Base-by-base conservation (phyloP, 805 yeast genomes). In the Teunomyces stri region DNA sequence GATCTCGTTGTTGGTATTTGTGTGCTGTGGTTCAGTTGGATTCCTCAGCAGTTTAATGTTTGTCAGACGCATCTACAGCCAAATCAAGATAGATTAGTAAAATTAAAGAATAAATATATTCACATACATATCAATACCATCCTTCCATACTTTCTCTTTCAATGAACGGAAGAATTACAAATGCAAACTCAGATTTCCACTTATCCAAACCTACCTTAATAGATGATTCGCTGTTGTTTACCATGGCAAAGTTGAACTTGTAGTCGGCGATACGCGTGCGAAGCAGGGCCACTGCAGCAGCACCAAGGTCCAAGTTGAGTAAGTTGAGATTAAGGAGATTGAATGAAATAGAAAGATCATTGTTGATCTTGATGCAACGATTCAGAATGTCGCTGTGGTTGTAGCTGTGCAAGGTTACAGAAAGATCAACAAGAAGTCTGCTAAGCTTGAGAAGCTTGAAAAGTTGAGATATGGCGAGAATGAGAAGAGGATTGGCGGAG, bases 1-100 rank as follows among this genome's bases (percentile, higher is more conserved):
- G 48, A 81, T 89, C 47, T 82, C 95, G 30, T 62, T 78, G 34
- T 68, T 86, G 51, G 79, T 86, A 34, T 92, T 94, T 65, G 67
- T 94, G 42, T 78, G 89, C 35, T 89, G 97, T 54, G 98, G 97
- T 35, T 69, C 96, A 3, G 78, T 90, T 57, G 98, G 98, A 1
- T 89, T 88, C 70, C 51, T 88, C 40, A 79, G 90, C 53, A 79
- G 84, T 55, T 76, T 88, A 69, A 66, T 81, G 61, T 87, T 94
- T 62, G 84, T 89, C 43, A 78, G 88, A 64, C 82, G 72, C 57
- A 90, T 94, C 50, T 94, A 89, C 64, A 75, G 86, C 11, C 84
- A 90, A 49, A 87, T 94, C 59, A 92, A 91, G 69, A 85, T 91
- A 41, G 98, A 94, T 56, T 71, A 61, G 49, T 20, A 9, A 36